Conservation (phyloP, 2,329 filamentous ascomycete genomes). For the Paraphoma sp. region DNA sequence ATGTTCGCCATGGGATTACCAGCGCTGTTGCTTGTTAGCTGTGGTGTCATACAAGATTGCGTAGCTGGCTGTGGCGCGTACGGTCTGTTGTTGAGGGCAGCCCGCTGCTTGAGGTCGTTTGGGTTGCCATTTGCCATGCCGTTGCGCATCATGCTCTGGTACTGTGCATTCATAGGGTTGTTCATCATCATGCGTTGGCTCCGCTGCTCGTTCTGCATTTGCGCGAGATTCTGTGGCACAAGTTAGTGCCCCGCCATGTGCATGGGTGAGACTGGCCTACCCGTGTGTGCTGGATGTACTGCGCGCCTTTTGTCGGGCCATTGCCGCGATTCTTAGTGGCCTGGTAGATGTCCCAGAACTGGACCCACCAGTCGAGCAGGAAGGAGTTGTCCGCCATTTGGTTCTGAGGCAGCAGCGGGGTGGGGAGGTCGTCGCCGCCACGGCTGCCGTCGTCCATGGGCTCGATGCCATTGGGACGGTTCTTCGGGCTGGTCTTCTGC, state of each 20-base stretch:
- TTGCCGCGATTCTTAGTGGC: conserved; percentile 69
- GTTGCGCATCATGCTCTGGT: conserved; percentile 69
- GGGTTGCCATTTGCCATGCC: conserved; percentile 65
- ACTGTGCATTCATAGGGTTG: conserved; percentile 55
- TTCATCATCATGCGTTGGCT: conserved; percentile 78
- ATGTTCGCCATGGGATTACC: conserved; percentile 67
- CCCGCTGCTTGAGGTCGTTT: conserved; percentile 74
- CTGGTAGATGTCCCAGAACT: conserved; percentile 96
- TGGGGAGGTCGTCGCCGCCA: conserved; percentile 86
- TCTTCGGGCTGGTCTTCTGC: conserved; percentile 67
- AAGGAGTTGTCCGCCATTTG: conserved; percentile 77
- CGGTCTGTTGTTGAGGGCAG: conserved; percentile 80
- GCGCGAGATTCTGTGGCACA: conserved; percentile 65
- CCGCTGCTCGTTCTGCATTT: conserved; percentile 69
- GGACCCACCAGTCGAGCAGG: conserved; percentile 95
- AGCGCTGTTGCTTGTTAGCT: conserved; percentile 27
- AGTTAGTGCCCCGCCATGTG: conserved; percentile 18
- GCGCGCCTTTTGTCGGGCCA: conserved; percentile 56
- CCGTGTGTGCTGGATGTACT: conserved; percentile 84
- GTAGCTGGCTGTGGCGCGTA: conserved; percentile 51
- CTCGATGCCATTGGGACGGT: conserved; percentile 70
- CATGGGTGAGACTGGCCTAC: conserved; percentile 59
- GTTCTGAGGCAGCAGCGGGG: conserved; percentile 68
- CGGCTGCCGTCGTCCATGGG: conserved; percentile 88
- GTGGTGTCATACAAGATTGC: background rate